Conservation (phyloP, 2,329 filamentous ascomycete genomes). For the Penicillium sp. region DNA sequence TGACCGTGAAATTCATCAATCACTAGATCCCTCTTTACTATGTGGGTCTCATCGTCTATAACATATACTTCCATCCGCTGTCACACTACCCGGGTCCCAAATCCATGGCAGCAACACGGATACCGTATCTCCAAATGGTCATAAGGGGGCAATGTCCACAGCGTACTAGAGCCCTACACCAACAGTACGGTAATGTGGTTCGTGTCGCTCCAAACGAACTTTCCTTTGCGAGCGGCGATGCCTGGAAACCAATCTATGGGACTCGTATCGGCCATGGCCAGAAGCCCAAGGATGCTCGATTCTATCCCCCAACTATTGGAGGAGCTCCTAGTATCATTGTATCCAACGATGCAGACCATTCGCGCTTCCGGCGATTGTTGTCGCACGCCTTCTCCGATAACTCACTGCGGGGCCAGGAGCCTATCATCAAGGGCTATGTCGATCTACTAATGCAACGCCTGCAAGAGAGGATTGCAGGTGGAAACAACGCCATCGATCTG, state of each 20-base stretch:
- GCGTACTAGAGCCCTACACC: conserved; percentile 20
- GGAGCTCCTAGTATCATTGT: conserved; percentile 14
- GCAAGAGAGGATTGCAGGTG: conserved; percentile 12
- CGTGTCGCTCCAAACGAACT: conserved; percentile 34
- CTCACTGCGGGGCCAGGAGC: conserved; percentile 43
- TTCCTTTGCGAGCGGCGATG: conserved; percentile 23
- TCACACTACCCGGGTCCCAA: conserved; percentile 30
- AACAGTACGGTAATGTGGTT: conserved; percentile 31
- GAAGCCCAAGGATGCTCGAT: conserved; percentile 22
- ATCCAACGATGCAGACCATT: conserved; percentile 17
- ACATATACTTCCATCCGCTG: conserved; percentile 35
- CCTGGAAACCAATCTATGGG: conserved; percentile 34
- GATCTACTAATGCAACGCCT: conserved; percentile 34
- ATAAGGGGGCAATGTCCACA: conserved; percentile 15
- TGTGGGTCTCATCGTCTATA: conserved; percentile 22
- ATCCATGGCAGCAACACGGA: conserved; percentile 21
- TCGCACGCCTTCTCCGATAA: conserved; percentile 48
- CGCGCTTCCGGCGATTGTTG: conserved; percentile 33
- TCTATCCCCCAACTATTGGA: conserved; percentile 13
- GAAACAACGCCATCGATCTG: conserved; percentile 22
- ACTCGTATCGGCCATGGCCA: conserved; percentile 19
- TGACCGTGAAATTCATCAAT: neutral
- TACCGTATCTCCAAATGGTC: conserved; percentile 19
- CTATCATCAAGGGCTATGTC: conserved; percentile 34
- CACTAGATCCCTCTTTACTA: conserved; percentile 10